phyloP scores from a whole-genome alignment of 441 rosid genomes.

The Arabidopsis lyrata region DNA sequence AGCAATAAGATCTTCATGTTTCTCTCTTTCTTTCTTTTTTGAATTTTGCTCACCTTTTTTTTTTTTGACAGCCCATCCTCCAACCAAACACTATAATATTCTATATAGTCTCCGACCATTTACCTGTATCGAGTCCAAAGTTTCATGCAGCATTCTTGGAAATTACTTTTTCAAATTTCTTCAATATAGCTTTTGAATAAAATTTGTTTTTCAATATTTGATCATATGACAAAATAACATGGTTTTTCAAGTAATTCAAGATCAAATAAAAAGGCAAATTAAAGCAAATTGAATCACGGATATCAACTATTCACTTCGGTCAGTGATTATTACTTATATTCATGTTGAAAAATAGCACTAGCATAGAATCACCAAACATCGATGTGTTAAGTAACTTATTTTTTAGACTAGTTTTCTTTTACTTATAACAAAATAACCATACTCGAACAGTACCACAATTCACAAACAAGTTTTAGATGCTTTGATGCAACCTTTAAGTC shows the following conservation, averaged over 20 bases:
- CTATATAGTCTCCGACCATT: neutral
- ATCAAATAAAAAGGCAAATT: neutral
- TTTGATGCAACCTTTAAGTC: neutral
- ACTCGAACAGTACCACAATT: neutral
- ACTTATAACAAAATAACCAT: neutral
- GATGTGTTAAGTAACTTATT: neutral
- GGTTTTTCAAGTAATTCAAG: neutral
- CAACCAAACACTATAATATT: conserved; percentile 29
- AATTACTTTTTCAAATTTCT: neutral
- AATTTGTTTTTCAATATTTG: neutral
- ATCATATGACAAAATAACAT: neutral
- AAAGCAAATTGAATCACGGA: too few species aligned
- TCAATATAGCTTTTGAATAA: neutral
- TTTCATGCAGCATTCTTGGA: neutral
- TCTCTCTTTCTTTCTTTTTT: neutral
- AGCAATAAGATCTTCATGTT: conserved; percentile 45
- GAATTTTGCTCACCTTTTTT: conserved; percentile 13
- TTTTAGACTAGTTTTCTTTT: too few species aligned
- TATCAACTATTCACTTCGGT: too few species aligned
- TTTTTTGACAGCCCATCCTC: conserved; percentile 27
- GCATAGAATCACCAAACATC: neutral
- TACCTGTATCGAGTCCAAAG: conserved; percentile 11
- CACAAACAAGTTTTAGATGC: neutral
- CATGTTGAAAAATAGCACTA: too few species aligned
- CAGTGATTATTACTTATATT: too few species aligned